Evolutionary conservation across 371 early-diverging fungal genomes (phyloP).

Genomic region (Entomophthora muscae): DNA sequence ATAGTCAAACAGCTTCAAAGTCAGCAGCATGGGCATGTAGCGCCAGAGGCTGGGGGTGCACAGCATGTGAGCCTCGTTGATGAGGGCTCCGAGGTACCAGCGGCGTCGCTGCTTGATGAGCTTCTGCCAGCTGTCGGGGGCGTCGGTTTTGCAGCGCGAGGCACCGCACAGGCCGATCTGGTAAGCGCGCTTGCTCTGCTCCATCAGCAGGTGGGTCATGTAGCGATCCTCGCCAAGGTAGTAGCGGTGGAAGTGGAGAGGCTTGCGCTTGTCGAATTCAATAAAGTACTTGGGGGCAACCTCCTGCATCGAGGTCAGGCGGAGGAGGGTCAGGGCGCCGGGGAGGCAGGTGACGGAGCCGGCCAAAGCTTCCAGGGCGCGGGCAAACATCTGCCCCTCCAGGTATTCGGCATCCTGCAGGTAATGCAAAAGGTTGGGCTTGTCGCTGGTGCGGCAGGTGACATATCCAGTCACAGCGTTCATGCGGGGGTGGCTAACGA

Average conservation of each 20-base stretch:
- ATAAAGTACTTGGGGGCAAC: background rate
- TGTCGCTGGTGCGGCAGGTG: background rate
- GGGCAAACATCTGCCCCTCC: background rate
- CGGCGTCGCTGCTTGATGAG: slow-evolving; percentile 90
- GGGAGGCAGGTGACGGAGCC: background rate
- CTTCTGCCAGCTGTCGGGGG: slow-evolving; percentile 85
- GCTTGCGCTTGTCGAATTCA: background rate
- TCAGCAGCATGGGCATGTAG: background rate
- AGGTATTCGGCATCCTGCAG: background rate
- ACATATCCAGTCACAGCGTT: background rate
- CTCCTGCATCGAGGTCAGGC: background rate
- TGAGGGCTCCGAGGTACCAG: slow-evolving; percentile 29
- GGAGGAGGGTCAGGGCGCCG: background rate
- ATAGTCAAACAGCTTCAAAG: background rate
- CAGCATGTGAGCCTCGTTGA: background rate
- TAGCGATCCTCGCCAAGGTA: slow-evolving; percentile 69
- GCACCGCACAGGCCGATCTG: slow-evolving; percentile 88
- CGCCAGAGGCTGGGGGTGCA: background rate
- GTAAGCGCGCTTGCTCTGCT: slow-evolving; percentile 91
- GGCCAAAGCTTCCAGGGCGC: background rate
- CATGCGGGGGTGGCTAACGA: background rate
- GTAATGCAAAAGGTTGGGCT: background rate
- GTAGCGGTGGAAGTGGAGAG: background rate
- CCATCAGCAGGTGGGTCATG: slow-evolving; percentile 81
- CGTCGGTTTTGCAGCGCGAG: slow-evolving; percentile 89